These are phyloP conservation scores for Alternaria tenuissima DNA, from an alignment of 2,329 filamentous ascomycete species.

Conservation along the genomic window DNA sequence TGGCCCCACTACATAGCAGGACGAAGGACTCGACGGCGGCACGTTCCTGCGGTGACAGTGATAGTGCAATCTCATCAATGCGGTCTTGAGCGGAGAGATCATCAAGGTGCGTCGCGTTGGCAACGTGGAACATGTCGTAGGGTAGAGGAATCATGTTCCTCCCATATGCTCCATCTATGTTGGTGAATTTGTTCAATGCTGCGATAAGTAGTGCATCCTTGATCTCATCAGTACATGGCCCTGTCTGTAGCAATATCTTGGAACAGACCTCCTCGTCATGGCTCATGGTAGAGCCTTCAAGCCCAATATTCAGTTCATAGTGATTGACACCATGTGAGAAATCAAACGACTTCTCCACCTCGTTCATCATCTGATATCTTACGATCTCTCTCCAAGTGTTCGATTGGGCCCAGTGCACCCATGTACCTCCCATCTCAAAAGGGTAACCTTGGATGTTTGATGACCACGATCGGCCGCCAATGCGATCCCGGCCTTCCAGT, in stretches of 20 bases:
- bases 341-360: conserved; percentile 46
- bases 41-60: conserved; percentile 54
- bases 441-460: conserved; percentile 44
- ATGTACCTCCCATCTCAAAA: conserved; percentile 56
- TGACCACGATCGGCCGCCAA: conserved; percentile 56
- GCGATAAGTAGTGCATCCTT: conserved; percentile 27
- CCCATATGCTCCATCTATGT: conserved; percentile 56
- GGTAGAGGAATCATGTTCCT: conserved; percentile 54
- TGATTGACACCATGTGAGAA: conserved; percentile 55
- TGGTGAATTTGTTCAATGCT: conserved; percentile 55
- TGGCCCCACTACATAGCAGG: conserved; percentile 55
- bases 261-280: conserved; percentile 52
- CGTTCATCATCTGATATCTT: conserved; percentile 54
- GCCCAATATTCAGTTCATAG: conserved; percentile 48
- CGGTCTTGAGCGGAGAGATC: conserved; percentile 52
- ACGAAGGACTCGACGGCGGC: conserved; percentile 54
- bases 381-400: conserved; percentile 52
- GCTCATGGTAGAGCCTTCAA: conserved; percentile 46
- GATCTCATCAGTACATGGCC: conserved; percentile 22
- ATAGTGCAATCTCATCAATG: conserved; percentile 51
- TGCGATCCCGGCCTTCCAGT: conserved; percentile 53
- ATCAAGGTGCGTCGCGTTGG: conserved; percentile 18
- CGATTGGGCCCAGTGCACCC: conserved; percentile 44
- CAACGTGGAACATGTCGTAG: conserved; percentile 40
- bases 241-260: too few species aligned